Evolutionary conservation across 192 early-diverging fungal genomes (phyloP), one percentile per base, ranked within the genome.

Genomic region (Glomus cerebriforme): DNA sequence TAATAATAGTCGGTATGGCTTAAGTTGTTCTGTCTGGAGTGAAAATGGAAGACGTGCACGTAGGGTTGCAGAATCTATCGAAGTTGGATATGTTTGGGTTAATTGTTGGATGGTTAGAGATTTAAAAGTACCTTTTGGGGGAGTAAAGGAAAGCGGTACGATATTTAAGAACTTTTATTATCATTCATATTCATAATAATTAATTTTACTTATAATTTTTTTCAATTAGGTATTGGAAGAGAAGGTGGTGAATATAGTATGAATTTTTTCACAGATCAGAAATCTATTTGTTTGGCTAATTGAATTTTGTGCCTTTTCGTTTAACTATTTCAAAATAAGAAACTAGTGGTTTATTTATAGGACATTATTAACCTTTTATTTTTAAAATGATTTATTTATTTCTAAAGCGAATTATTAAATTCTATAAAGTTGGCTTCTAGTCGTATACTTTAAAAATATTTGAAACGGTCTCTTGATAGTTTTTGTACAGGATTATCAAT

Each of bases 81-180:
- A 94, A 32, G 87, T 90, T 24, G 93, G 93, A 15, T 92, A 86
- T 39, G 88, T 93, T 9, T 95, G 93, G 93, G 88, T 94, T 35
- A 96, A 96, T 84, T 89, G 88, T 66, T 95, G 92, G 90, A 87
- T 91, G 85, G 83, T 87, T 27, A 85, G 92, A 47, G 92, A 94
- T 74, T 85, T 93, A n/a, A 83, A 84, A 59, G 91, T 92, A 89
- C 94, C 94, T 17, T 94, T 95, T 84, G 94, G 94, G 62, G 94
- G 94, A 10, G 80, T 85, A 73, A 92, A 92, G 66, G 83, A 84
- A 64, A 88, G 87, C 79, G 92, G 92, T 54, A 62, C 19, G 73
- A 7, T 3, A 34, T 64, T 29, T n/a, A n/a, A n/a, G n/a, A 29
- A 59, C 2, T 10, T 27, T 31, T 3, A 31, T 49, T n/a, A n/a